Percentiles rank a stretch among this genome's conserved stretches.
Evolutionary conservation across 345 rosid genomes (phyloP).

Genomic region (Syzygium grande): DNA sequence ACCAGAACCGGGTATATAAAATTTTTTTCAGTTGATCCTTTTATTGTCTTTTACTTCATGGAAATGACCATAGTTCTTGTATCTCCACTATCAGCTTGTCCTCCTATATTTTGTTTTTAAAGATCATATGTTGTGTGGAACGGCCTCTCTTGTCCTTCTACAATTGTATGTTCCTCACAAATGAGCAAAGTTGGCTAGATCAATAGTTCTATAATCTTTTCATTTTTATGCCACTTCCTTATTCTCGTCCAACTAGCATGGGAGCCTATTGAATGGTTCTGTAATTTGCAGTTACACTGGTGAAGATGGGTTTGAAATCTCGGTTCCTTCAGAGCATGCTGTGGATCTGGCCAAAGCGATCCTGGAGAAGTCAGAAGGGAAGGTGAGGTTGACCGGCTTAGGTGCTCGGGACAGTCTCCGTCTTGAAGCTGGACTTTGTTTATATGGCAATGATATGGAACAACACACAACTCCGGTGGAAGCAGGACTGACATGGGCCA

Average conservation of each 20-base stretch:
- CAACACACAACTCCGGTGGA: constrained; percentile 85
- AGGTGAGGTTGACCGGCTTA: constrained; percentile 82
- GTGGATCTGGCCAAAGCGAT: constrained; percentile 89
- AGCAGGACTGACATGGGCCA: constrained; percentile 97
- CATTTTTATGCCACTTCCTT: neutral
- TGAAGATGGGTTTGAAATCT: constrained; percentile 99
- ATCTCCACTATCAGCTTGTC: neutral
- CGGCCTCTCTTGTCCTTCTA: neutral
- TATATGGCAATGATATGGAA: constrained; percentile 96
- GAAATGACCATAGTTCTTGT: neutral
- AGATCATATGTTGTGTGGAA: neutral
- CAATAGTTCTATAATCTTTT: neutral
- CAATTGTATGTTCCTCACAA: neutral
- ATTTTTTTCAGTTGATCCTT: neutral
- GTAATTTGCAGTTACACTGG: constrained; percentile 67
- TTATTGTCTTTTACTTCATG: neutral
- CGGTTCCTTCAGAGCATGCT: constrained; percentile 77
- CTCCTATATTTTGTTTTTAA: neutral
- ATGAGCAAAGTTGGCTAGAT: neutral
- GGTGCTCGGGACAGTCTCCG: constrained; percentile 97
- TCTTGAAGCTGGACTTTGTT: constrained; percentile 88
- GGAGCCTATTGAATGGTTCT: neutral
- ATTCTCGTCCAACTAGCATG: neutral
- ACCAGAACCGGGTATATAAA: constrained; percentile 87
- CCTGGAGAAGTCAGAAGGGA: constrained; percentile 88